A percentile compares a stretch with the other conserved stretches of the same genome.
Evolutionary conservation across 2,329 filamentous ascomycete species (phyloP).

Genomic region (Epicoccum nigrum): DNA sequence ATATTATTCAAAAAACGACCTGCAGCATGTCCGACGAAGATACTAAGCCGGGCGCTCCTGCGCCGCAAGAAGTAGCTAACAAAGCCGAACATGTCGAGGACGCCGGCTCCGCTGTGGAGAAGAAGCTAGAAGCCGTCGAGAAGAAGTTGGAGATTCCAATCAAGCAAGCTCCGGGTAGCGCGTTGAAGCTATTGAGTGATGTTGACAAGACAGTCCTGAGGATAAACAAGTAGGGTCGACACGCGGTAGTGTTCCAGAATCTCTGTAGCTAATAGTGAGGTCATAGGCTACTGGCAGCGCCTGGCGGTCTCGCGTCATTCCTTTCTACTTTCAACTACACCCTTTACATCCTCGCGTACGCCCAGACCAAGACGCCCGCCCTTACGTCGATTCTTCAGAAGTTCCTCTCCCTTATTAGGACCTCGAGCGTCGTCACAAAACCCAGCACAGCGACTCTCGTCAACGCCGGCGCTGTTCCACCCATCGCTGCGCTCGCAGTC

Average conservation of each 20-base stretch:
- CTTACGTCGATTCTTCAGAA: constrained; percentile 35
- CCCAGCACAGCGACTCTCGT: constrained; percentile 33
- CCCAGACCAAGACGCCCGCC: constrained; percentile 48
- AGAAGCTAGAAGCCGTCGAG: constrained; percentile 16
- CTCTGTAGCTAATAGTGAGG: constrained; percentile 10
- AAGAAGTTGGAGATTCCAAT: constrained; percentile 19
- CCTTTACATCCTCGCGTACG: constrained; percentile 53
- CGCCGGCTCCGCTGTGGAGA: constrained; percentile 14
- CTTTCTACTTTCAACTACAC: constrained; percentile 56
- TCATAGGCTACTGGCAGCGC: constrained; percentile 50
- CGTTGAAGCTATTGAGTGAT: constrained; percentile 40
- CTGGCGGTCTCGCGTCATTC: constrained; percentile 53
- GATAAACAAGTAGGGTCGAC: constrained; percentile 50
- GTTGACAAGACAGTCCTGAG: constrained; percentile 50
- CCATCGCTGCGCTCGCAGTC: constrained; percentile 44
- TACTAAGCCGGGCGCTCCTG: constrained; percentile 45
- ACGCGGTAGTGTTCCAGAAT: neutral
- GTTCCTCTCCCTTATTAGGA: constrained; percentile 44
- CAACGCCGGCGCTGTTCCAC: constrained; percentile 36
- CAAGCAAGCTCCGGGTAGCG: constrained; percentile 28
- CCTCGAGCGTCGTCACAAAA: constrained; percentile 34
- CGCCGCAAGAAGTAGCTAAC: constrained; percentile 39
- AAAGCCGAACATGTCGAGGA: constrained; percentile 26
- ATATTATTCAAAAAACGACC: constrained; percentile 13
- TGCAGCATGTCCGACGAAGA: constrained; percentile 46